phyloP scores from a whole-genome alignment of 116 monocot species.

The Trichopus zeylanicus region DNA sequence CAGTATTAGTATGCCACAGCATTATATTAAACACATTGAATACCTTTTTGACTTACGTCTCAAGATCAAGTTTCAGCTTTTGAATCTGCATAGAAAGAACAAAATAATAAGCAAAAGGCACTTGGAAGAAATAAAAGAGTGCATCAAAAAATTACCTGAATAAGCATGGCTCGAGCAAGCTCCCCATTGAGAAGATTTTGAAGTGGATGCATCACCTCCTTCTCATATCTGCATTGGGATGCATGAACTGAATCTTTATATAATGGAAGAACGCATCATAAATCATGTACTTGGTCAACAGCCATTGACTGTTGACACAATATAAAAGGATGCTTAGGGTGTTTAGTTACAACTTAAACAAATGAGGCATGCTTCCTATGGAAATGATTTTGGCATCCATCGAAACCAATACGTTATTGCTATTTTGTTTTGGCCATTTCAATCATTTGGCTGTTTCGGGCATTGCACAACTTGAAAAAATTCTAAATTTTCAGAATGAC shows the following conservation, averaged over 20 bases:
- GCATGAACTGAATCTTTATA: background rate
- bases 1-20: background rate
- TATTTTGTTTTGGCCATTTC: too few relatives aligned
- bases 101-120: conserved; percentile 13
- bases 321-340: too few relatives aligned
- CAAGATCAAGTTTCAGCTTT: conserved; percentile 94
- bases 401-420: too few relatives aligned
- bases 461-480: too few relatives aligned
- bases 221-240: conserved; percentile 73
- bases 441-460: too few relatives aligned
- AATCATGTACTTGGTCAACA: too few relatives aligned
- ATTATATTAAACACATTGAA: background rate
- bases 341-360: too few relatives aligned
- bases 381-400: too few relatives aligned
- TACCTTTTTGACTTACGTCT: conserved; percentile 52
- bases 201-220: conserved; percentile 91
- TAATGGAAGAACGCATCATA: too few relatives aligned
- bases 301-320: too few relatives aligned
- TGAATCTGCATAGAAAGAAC: conserved; percentile 68
- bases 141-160: conserved; percentile 56
- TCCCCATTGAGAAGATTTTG: conserved; percentile 84
- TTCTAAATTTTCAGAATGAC: too few relatives aligned
- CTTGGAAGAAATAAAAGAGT: background rate
- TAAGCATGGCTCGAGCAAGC: conserved; percentile 86
- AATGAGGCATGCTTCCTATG: too few relatives aligned